Evolutionary conservation across 2,329 filamentous ascomycete genomes (phyloP), one percentile per base, ranked within the genome.

Genomic region (Akanthomyces lecanii): DNA sequence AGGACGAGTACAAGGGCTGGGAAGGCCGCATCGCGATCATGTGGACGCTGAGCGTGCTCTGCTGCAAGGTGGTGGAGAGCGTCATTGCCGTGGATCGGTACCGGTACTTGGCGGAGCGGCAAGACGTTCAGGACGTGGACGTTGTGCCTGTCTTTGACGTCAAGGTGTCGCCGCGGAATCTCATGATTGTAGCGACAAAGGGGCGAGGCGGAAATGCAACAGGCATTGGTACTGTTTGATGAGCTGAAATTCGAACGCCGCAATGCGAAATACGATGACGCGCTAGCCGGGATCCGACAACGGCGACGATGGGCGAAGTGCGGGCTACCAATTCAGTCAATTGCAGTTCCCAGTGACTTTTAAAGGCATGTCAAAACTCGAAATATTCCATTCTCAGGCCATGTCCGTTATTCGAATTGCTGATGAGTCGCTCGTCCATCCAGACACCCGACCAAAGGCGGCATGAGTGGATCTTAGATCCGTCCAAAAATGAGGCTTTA

Each of bases 21-120:
- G 67, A 70, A 44, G 67, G 70, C 3, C 69, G 66, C 38, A 67
- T 74, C 3, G 70, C 72, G 2, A 73, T 74, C 4, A 25, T 74
- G 14, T 74, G 72, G 72, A 73, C 71, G 1, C 62, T 74, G 16
- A 69, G 72, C 10, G 66, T 73, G 14, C 55, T 74, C 0, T 74
- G 72, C 63, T 72, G 71, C 57, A 74, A 74, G 60, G 60, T 73
- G 1, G 68, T 74, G 3, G 72, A 74, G 64, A 74, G 72, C 12
- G 63, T 70, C 0, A 68, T 74, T 58, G 71, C 69, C 0, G 54
- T 73, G n/a, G 72, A 74, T 23, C 71, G 72, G 1, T 73, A 72
- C 45, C 69, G 65, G 66, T 73, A 69, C 57, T 69, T 74, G 2
- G n/a, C 54, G 0, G 72, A 73, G 63, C 47, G 48, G 48, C 36